Evolutionary conservation across 768 basidiomycete species (phyloP).

Genomic region (Phaeolepiota aurea): DNA sequence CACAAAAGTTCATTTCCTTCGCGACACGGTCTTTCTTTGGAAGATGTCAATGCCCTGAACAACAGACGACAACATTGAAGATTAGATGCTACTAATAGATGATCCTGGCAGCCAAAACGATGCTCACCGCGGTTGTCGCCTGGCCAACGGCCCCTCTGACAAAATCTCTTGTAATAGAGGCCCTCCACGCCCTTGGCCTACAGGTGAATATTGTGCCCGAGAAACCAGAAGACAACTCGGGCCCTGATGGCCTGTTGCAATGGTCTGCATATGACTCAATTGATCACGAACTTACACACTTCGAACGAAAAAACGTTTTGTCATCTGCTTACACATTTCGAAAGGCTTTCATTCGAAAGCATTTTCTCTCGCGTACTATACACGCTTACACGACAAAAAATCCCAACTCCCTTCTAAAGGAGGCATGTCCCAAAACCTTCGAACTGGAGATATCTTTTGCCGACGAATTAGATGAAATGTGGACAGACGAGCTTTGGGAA

Average conservation of each 20-base stretch:
- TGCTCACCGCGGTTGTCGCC: conserved; percentile 23
- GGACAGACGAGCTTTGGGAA: conserved; percentile 90
- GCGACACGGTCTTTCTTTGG: background rate
- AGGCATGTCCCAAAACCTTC: conserved; percentile 66
- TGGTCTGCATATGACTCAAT: conserved; percentile 89
- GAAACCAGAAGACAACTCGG: too few relatives aligned
- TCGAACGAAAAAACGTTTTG: conserved; percentile 40
- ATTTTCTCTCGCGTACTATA: conserved; percentile 75
- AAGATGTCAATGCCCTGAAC: background rate
- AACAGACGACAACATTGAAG: background rate
- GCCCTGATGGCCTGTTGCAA: conserved; percentile 39
- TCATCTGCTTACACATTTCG: conserved; percentile 84
- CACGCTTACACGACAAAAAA: conserved; percentile 68
- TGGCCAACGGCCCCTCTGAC: conserved; percentile 48
- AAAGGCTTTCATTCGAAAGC: conserved; percentile 92
- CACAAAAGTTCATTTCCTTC: background rate
- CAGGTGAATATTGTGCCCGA: conserved; percentile 12
- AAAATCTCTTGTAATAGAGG: conserved; percentile 31
- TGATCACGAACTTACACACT: conserved; percentile 64
- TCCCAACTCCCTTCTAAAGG: conserved; percentile 44
- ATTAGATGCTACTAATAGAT: too few relatives aligned
- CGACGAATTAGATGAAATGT: conserved; percentile 92
- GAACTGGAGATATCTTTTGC: conserved; percentile 81
- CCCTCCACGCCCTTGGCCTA: conserved; percentile 20
- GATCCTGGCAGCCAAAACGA: too few relatives aligned